Conservation (phyloP, 2,329 filamentous ascomycete genomes). For the Arthrinium puccinioides region DNA sequence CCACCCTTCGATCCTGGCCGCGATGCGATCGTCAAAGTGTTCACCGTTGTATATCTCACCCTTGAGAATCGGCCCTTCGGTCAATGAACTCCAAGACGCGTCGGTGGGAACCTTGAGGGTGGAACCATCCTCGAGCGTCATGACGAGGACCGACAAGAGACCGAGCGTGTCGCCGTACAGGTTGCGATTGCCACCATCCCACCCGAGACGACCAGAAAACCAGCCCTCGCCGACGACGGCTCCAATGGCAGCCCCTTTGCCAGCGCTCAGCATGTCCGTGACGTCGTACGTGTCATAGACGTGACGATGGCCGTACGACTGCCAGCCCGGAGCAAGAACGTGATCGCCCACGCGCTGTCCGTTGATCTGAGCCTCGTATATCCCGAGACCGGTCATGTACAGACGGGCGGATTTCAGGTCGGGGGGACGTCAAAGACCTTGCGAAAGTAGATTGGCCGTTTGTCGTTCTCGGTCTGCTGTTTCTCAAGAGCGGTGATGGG, state of each 20-base stretch:
- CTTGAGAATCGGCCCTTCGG: slow-evolving; percentile 25
- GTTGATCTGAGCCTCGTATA: slow-evolving; percentile 42
- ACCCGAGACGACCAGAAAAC: slow-evolving; percentile 35
- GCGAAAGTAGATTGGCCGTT: not conserved
- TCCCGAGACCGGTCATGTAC: slow-evolving; percentile 37
- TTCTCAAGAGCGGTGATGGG: slow-evolving; percentile 22
- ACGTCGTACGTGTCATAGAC: slow-evolving; percentile 48
- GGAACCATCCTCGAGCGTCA: slow-evolving; percentile 12
- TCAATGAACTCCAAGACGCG: slow-evolving; percentile 27
- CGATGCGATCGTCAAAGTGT: slow-evolving; percentile 24
- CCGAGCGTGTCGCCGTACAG: slow-evolving; percentile 24
- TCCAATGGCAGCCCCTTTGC: slow-evolving; percentile 30
- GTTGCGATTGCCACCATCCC: slow-evolving; percentile 16
- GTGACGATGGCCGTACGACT: slow-evolving; percentile 40
- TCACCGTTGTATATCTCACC: slow-evolving; percentile 35
- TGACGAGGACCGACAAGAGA: slow-evolving; percentile 20
- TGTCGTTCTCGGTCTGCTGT: not conserved
- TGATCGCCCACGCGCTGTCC: slow-evolving; percentile 30
- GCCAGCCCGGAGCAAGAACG: slow-evolving; percentile 44
- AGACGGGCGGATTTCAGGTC: slow-evolving; percentile 22
- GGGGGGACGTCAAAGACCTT: not conserved
- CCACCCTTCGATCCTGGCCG: slow-evolving; percentile 11
- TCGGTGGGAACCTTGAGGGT: slow-evolving; percentile 24
- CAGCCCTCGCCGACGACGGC: slow-evolving; percentile 45
- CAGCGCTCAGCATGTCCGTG: slow-evolving; percentile 26